Conservation (phyloP, 169 alveolate species). For the Cryptosporidium xiaoi region DNA sequence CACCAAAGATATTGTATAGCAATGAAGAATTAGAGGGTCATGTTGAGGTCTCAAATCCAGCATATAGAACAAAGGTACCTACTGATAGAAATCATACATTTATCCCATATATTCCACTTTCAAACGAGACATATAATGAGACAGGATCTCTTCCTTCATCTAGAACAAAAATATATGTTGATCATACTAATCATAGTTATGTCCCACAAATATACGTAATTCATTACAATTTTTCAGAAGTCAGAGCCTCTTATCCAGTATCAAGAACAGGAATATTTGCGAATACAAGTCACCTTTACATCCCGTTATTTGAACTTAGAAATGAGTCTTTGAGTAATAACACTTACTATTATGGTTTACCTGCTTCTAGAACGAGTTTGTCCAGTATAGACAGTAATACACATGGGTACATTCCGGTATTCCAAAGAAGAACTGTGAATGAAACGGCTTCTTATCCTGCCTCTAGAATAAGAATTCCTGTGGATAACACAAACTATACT, state of each 20-base stretch:
- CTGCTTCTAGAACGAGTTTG: too few species aligned
- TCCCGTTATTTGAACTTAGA: too few species aligned
- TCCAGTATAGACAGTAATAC: too few species aligned
- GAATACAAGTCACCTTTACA: too few species aligned
- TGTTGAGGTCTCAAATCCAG: background rate
- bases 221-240: background rate
- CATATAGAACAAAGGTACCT: background rate
- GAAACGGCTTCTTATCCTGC: constrained; percentile 61
- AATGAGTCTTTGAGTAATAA: too few species aligned
- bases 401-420: background rate
- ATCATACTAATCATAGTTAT: constrained; percentile 8
- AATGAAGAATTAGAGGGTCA: background rate
- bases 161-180: background rate
- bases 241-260: constrained; percentile 5
- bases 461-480: constrained; percentile 33
- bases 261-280: background rate
- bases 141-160: constrained; percentile 5
- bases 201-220: background rate
- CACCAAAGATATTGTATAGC: background rate
- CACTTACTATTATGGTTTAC: too few species aligned
- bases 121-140: background rate
- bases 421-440: background rate
- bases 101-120: constrained; percentile 7
- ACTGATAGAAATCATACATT: background rate
- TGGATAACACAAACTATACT: background rate